Percentiles rank a stretch among this genome's conserved stretches.
Evolutionary conservation across 208 protist species (phyloP).

Genomic region (Wallacemonas rigidus): DNA sequence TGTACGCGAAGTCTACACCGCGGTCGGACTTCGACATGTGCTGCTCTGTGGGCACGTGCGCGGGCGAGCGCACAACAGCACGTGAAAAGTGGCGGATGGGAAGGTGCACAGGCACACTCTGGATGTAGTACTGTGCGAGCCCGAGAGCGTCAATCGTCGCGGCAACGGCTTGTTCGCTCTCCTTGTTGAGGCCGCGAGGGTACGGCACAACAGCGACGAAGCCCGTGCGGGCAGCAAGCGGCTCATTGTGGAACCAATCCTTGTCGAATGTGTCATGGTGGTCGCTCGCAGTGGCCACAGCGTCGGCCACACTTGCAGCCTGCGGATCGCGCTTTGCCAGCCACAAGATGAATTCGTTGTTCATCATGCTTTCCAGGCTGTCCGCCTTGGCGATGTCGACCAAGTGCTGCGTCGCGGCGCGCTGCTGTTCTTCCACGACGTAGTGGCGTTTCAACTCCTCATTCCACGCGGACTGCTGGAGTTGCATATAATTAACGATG

Average conservation of each 20-base stretch:
- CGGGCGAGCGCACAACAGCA: slow-evolving; percentile 43
- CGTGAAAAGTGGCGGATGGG: slow-evolving; percentile 50
- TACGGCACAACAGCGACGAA: slow-evolving; percentile 69
- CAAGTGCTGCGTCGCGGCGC: slow-evolving; percentile 27
- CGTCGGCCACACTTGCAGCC: not conserved
- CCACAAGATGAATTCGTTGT: slow-evolving; percentile 36
- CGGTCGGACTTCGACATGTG: slow-evolving; percentile 29
- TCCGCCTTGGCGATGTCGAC: slow-evolving; percentile 20
- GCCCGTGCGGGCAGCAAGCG: slow-evolving; percentile 46
- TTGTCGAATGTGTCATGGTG: slow-evolving; percentile 18
- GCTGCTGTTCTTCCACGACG: slow-evolving; percentile 30
- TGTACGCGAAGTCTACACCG: slow-evolving; percentile 38
- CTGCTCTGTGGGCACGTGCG: slow-evolving; percentile 29
- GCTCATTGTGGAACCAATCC: slow-evolving; percentile 62
- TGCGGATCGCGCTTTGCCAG: slow-evolving; percentile 25
- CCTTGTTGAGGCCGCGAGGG: slow-evolving; percentile 29
- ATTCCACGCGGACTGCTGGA: slow-evolving; percentile 38
- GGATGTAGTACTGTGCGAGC: slow-evolving; percentile 50
- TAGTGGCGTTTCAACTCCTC: slow-evolving; percentile 38
- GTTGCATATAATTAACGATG: slow-evolving; percentile 23
- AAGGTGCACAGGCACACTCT: slow-evolving; percentile 52
- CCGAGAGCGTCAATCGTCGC: slow-evolving; percentile 50
- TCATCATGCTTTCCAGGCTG: slow-evolving; percentile 20
- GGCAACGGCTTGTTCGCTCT: slow-evolving; percentile 28
- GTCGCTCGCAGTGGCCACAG: not conserved